Evolutionary conservation across 495 filamentous ascomycete genomes (phyloP).

Genomic region (Daldinia grandis): DNA sequence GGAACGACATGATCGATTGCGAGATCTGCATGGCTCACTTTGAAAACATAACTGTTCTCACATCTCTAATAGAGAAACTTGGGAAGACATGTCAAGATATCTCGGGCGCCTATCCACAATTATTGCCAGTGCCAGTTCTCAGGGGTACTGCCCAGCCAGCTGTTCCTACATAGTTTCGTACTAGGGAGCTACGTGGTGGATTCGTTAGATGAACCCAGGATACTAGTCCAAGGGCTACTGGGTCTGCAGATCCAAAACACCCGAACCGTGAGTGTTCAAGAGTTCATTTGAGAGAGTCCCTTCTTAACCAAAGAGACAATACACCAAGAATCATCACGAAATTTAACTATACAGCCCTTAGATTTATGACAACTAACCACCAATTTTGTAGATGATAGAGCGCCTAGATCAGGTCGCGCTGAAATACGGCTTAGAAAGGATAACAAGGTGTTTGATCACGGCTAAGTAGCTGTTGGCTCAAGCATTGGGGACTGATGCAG

Average conservation of each 20-base stretch:
- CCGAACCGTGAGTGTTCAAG: background rate
- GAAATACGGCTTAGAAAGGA: background rate
- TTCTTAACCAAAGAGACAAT: background rate
- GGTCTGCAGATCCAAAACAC: background rate
- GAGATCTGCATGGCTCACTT: background rate
- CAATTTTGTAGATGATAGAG: background rate
- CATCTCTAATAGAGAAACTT: background rate
- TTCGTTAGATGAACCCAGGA: background rate
- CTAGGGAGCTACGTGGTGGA: background rate
- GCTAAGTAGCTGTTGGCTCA: background rate
- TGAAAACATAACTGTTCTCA: background rate
- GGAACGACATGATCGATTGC: background rate
- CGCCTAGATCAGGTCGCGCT: background rate
- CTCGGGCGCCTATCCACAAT: background rate
- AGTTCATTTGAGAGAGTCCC: background rate
- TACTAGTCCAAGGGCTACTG: background rate
- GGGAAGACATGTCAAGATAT: background rate
- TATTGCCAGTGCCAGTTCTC: background rate
- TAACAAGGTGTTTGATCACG: background rate
- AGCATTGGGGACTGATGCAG: background rate
- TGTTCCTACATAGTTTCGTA: background rate
- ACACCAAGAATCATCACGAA: background rate
- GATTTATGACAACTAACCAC: background rate
- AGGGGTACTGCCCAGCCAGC: background rate
- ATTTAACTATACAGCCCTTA: too few species aligned